A percentile compares a stretch with the other conserved stretches of the same genome.
Conservation (phyloP, 116 monocot genomes). For the Dioscorea cayenensis region DNA sequence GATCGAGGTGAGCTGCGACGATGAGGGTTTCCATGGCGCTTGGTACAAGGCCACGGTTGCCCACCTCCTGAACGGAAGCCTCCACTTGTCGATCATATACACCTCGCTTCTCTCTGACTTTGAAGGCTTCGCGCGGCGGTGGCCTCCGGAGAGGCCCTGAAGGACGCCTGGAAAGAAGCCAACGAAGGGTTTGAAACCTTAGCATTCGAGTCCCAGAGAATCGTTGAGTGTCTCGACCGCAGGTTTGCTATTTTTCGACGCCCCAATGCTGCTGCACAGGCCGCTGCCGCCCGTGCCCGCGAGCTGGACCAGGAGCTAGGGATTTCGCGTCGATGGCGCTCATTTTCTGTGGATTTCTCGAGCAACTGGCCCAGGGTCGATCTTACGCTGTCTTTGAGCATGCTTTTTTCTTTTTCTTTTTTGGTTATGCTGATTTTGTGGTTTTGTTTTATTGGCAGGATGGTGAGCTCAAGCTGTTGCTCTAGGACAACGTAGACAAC, state of each 20-base stretch:
- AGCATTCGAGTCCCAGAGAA: constrained; percentile 52
- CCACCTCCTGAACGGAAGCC: too few relatives aligned
- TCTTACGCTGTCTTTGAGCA: not conserved
- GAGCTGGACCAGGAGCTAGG: constrained; percentile 80
- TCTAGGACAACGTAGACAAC: too few relatives aligned
- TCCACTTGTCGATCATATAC: too few relatives aligned
- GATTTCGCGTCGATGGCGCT: constrained; percentile 49
- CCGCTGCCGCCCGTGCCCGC: constrained; percentile 31
- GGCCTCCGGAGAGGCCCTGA: constrained; percentile 55
- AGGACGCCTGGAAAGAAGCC: constrained; percentile 70
- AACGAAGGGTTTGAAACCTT: constrained; percentile 70
- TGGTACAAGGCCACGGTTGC: too few relatives aligned
- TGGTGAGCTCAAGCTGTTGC: too few relatives aligned
- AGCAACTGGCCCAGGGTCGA: constrained; percentile 88
- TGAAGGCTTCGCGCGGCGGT: constrained; percentile 56
- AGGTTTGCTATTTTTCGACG: constrained; percentile 58
- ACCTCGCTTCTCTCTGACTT: too few relatives aligned
- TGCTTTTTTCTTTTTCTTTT: not conserved
- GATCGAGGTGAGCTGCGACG: too few relatives aligned
- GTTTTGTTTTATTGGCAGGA: too few relatives aligned
- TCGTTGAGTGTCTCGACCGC: constrained; percentile 65
- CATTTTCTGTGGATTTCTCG: constrained; percentile 67
- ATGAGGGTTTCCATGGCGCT: too few relatives aligned
- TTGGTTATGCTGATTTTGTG: not conserved
- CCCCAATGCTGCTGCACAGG: constrained; percentile 35